Evolutionary conservation across 163 green algal species (phyloP).

Genomic region (Scenedesmus sp.): DNA sequence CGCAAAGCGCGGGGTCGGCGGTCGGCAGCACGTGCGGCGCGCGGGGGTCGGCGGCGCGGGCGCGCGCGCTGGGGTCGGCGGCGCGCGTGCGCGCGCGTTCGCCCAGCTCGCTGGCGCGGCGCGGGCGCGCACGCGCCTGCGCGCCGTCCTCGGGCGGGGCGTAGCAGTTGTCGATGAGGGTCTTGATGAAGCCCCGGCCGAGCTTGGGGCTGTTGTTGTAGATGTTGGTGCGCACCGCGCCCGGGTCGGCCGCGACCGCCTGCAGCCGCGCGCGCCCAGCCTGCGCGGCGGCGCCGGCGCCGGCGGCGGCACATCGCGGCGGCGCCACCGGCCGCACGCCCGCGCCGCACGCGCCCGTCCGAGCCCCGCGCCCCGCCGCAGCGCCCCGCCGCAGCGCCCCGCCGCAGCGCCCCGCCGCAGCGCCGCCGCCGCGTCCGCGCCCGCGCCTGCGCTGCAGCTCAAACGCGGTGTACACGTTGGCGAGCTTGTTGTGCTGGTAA

Average conservation of each 20-base stretch:
- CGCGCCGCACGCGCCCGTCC: too few species aligned
- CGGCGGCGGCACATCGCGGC: too few species aligned
- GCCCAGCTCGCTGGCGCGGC: too few species aligned
- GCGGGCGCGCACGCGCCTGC: neutral
- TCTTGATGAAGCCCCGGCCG: slow-evolving; percentile 47
- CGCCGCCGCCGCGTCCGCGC: too few species aligned
- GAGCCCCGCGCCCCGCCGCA: too few species aligned
- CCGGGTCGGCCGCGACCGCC: slow-evolving; percentile 76
- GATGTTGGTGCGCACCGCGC: slow-evolving; percentile 74
- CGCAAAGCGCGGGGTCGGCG: neutral
- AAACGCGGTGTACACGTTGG: slow-evolving; percentile 86
- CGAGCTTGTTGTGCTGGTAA: slow-evolving; percentile 76
- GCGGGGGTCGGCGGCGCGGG: too few species aligned
- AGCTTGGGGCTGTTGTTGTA: slow-evolving; percentile 66
- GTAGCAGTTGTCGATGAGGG: slow-evolving; percentile 53
- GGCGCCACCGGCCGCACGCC: too few species aligned
- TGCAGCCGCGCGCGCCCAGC: slow-evolving; percentile 70
- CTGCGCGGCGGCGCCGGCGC: slow-evolving; percentile 45
- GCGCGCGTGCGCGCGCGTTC: too few species aligned
- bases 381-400: too few species aligned
- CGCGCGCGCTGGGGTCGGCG: too few species aligned
- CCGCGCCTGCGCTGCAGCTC: slow-evolving; percentile 68
- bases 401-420: too few species aligned
- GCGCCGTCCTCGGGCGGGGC: slow-evolving; percentile 49
- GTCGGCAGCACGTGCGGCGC: neutral